A percentile compares a stretch with the other conserved stretches of the same genome.
phyloP scores from a whole-genome alignment of 768 basidiomycete genomes.

The Lactarius deliciosus region DNA sequence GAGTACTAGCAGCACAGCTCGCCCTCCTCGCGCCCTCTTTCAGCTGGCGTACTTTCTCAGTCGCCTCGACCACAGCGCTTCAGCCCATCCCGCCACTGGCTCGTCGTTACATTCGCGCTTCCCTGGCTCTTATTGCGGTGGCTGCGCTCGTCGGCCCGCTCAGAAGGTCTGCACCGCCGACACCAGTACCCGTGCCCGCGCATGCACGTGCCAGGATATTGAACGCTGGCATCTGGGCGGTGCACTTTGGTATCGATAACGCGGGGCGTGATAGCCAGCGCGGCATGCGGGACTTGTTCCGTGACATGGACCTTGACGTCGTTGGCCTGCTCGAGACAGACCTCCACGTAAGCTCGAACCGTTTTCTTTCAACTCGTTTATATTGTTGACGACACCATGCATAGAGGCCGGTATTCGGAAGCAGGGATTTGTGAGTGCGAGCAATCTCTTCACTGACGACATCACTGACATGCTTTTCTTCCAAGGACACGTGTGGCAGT shows the following conservation, averaged over 20 bases:
- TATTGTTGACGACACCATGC: conserved; percentile 2
- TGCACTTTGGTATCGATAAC: conserved; percentile 86
- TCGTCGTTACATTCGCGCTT: conserved; percentile 18
- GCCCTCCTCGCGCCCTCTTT: conserved; percentile 50
- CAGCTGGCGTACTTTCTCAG: conserved; percentile 36
- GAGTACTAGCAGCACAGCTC: conserved; percentile 57
- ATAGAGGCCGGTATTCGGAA: conserved; percentile 74
- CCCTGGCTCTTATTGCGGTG: conserved; percentile 29
- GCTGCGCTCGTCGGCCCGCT: conserved; percentile 30
- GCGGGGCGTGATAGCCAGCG: conserved; percentile 71
- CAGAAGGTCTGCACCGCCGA: conserved; percentile 12
- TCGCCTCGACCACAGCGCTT: not conserved
- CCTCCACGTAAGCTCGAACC: conserved; percentile 55
- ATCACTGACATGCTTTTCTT: conserved; percentile 17
- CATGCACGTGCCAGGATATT: conserved; percentile 66
- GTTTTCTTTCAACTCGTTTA: not conserved
- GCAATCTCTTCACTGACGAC: not conserved
- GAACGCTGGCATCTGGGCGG: conserved; percentile 85
- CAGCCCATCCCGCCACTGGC: conserved; percentile 15
- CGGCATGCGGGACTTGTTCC: conserved; percentile 58
- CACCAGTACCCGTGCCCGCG: conserved; percentile 41
- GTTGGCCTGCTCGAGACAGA: conserved; percentile 87
- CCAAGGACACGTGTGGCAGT: conserved; percentile 69
- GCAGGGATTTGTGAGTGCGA: conserved; percentile 69
- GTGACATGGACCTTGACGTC: conserved; percentile 84